Conservation (phyloP, 805 yeast genomes). For the Tetrapisispora arboricola region DNA sequence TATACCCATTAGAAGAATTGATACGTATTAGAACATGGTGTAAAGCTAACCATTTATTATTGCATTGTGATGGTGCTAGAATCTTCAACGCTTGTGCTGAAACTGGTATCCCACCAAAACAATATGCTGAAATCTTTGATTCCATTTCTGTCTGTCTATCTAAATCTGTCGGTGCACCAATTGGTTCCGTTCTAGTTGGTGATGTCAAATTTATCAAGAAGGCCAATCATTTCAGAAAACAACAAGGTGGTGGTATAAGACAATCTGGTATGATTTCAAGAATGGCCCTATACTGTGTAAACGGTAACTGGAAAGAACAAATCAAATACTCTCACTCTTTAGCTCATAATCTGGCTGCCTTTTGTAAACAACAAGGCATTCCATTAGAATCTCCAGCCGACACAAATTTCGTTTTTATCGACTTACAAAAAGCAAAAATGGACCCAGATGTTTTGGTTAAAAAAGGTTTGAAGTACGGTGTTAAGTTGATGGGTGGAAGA, state of each 20-base stretch:
- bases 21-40: conserved; percentile 63
- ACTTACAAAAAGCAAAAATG: conserved; percentile 43
- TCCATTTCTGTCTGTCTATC: conserved; percentile 85
- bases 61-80: conserved; percentile 95
- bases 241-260: conserved; percentile 88
- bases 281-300: conserved; percentile 74
- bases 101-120: conserved; percentile 48
- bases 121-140: conserved; percentile 71
- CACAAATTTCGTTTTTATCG: conserved; percentile 76
- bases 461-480: conserved; percentile 47
- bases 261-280: conserved; percentile 74
- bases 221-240: conserved; percentile 82
- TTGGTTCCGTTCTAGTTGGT: conserved; percentile 83
- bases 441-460: conserved; percentile 45
- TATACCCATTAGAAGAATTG: conserved; percentile 74
- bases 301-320: conserved; percentile 54
- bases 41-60: conserved; percentile 40
- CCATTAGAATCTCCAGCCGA: conserved; percentile 64
- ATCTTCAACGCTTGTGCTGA: conserved; percentile 82
- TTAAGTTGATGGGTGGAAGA: conserved; percentile 62
- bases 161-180: conserved; percentile 87
- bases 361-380: conserved; percentile 45
- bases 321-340: conserved; percentile 38
- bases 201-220: conserved; percentile 44
- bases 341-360: conserved; percentile 43